Evolutionary conservation across 345 rosid species (phyloP), one percentile per base, ranked within the genome.

Genomic region (Noccaea caerulescens): DNA sequence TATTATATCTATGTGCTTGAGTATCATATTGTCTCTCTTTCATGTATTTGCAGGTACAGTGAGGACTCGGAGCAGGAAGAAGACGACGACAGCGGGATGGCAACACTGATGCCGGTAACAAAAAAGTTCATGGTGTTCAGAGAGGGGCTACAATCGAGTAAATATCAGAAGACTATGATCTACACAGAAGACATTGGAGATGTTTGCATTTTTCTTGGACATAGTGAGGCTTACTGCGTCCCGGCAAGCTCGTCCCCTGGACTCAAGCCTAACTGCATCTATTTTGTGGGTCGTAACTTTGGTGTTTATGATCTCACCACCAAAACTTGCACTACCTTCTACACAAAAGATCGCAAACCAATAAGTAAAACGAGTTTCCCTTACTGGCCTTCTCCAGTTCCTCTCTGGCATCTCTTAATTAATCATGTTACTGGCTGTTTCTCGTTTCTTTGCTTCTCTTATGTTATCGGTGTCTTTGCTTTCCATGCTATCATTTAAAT

Each of bases 181-280:
- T 52, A 66, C 59, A 52, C 71, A 8, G 39, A 66, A 51, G 71
- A 66, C 7, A 66, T 51, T 23, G 71, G 60, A 53, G 60, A 66
- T 38, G 50, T 66, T 16, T 66, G 60, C 39, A 66, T 66, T 3
- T 66, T 66, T 41, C 27, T 66, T 27, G 71, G 71, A 38, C 47
- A 66, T 38, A 52, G 60, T 27, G 50, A 66, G 37, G 58, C 71
- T 14, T 23, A n/a, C 13, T 52, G 71, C 13, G 6, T 39, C 60
- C 71, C 50, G 4, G 50, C 71, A 2, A 66, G 71, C 61, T 66
- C 70, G 25, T 66, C n/a, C 38, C 70, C 70, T 8, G 70, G 50
- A 25, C 70, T 51, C 50, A 66, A 5, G 39, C 70, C 70, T 13
- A 66, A 66, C 30, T 66, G 14, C 61, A 53, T 66, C 38, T 66